Evolutionary conservation across 495 filamentous ascomycete genomes (phyloP), one percentile per base, ranked within the genome.

Genomic region (Thermothielavioides terrestris): DNA sequence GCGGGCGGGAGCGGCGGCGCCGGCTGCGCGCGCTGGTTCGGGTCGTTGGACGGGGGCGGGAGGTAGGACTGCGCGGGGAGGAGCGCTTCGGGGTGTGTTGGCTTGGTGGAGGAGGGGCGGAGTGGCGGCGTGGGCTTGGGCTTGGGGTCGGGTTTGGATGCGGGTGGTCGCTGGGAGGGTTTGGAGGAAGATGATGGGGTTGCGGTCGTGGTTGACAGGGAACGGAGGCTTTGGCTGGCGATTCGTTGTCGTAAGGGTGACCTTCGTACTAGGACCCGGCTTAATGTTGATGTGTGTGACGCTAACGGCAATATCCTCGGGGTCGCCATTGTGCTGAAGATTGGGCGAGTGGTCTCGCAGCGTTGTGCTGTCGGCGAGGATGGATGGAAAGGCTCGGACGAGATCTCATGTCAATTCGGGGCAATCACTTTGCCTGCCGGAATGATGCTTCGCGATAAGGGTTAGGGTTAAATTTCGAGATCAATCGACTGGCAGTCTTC

Each of bases 31-130:
- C 39, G 51, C 28, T 47, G 56, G 38, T 54, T 8, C 14, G 63
- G 63, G 59, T 64, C 53, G 59, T 66, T 66, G 53, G 63, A 66
- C 31, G 63, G 63, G 0, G 58, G 46, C 0, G 63, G 63, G 46
- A 60, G 51, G 61, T 46, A 66, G 45, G 61, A 63, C 49, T 60
- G 34, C 36, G 41, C 26, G n/a, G 22, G 36, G 23, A 20, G 9
- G 20, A 23, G 14, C 9, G n/a, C 10, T 38, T 39, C 18, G 25
- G 26, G 7, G 3, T 22, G 31, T 22, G 20, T 20, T 31, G 35
- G 18, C 22, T 11, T 26, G 45, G 39, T 31, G 18, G 42, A 22
- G 31, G 12, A 37, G 30, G 15, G 18, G 32, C 18, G 52, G 37
- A n/a, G n/a, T n/a, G n/a, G n/a, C n/a, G n/a, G n/a, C n/a, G n/a